Evolutionary conservation across 495 filamentous ascomycete species (phyloP).

Genomic region (Penicillium robsamsonii): DNA sequence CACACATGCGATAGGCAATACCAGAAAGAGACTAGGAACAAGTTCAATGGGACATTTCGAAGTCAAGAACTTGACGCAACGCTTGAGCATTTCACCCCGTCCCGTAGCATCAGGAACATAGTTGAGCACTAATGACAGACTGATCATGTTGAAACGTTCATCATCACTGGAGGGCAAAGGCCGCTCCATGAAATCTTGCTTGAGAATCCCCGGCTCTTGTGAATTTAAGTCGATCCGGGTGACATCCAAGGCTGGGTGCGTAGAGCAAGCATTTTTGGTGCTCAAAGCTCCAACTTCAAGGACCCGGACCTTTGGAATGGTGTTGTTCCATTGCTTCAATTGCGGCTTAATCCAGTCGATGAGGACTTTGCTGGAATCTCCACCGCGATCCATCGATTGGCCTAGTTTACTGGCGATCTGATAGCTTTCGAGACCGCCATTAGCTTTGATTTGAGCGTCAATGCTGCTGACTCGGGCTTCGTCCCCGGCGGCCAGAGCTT

Average conservation of each 20-base stretch:
- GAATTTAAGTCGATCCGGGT: slow-evolving; percentile 89
- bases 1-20: slow-evolving; percentile 85
- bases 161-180: slow-evolving; percentile 61
- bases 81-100: slow-evolving; percentile 83
- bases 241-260: slow-evolving; percentile 65
- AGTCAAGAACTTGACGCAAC: slow-evolving; percentile 55
- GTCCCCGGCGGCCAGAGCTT: slow-evolving; percentile 66
- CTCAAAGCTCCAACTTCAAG: slow-evolving; percentile 91
- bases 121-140: slow-evolving; percentile 92
- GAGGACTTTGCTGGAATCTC: slow-evolving; percentile 83
- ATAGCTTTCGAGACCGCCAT: slow-evolving; percentile 81
- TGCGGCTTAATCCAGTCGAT: slow-evolving; percentile 76
- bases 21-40: slow-evolving; percentile 82
- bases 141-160: slow-evolving; percentile 82
- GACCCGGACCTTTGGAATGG: slow-evolving; percentile 51
- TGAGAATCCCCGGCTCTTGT: slow-evolving; percentile 70
- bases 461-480: slow-evolving; percentile 51
- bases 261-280: slow-evolving; percentile 78
- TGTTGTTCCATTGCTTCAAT: slow-evolving; percentile 27
- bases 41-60: slow-evolving; percentile 26
- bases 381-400: slow-evolving; percentile 79
- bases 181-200: slow-evolving; percentile 93
- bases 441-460: slow-evolving; percentile 56
- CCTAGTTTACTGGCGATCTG: slow-evolving; percentile 87
- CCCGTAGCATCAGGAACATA: slow-evolving; percentile 75